Evolutionary conservation across 495 filamentous ascomycete genomes (phyloP), one percentile per base, ranked within the genome.

Genomic region (Podospora bellae-mahoneyi): DNA sequence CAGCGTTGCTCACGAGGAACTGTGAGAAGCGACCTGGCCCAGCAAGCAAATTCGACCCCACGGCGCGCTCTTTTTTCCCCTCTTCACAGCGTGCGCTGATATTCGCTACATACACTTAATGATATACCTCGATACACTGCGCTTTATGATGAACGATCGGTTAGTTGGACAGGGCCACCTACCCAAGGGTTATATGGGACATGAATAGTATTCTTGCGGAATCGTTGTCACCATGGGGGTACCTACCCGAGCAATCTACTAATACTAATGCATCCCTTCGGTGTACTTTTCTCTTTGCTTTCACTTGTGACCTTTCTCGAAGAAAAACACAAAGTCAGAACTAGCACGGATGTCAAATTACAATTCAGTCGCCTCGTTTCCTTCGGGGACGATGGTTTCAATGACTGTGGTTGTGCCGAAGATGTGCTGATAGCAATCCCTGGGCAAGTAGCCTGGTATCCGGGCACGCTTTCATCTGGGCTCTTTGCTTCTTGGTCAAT

Each of bases 261-360:
- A 54, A 20, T 53, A 44, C 28, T 65, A 68, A 57, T 68, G 44
- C 57, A 68, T 54, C 19, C n/a, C 26, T 27, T 67, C 39, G 54
- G 16, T 30, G 2, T n/a, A 18, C 23, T 27, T 62, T 62, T 32
- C 60, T 62, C 27, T 32, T 7, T 32, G 30, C 30, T 32, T 3
- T 16, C 7, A 32, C 59, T 32, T 26, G 59, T 18, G 16, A 32
- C 16, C 20, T 20, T 23, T 16, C 66, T 56, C n/a, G 26, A 20
- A 55, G 6, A 34, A 26, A 20, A 30, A 28, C 63, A 60, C n/a
- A 27, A 60, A 9, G 18, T n/a, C 23, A 62, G 30, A 70, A 69
- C 61, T 79, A 94, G 93, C 93, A 96, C 92, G 89, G 91, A 96
- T 97, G 93, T 96, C 93, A 97, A 96, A 96, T 96, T 97, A 88